Conservation (phyloP, 441 rosid species). For the Gossypium davidsonii region DNA sequence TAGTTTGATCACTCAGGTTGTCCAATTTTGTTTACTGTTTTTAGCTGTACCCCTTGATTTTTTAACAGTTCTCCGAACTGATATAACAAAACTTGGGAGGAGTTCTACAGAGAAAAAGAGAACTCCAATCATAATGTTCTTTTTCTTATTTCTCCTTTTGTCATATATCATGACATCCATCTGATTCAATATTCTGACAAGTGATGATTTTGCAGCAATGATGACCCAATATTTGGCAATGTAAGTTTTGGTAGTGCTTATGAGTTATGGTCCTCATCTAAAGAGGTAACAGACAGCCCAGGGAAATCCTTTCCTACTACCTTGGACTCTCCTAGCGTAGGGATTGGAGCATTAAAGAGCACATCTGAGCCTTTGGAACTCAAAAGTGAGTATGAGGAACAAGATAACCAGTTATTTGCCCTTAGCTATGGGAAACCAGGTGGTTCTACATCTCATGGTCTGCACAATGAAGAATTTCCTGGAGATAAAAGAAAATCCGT, state of each 20-base stretch:
- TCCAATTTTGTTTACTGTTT: neutral
- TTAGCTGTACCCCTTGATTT: neutral
- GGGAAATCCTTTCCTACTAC: conserved; percentile 43
- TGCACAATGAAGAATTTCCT: conserved; percentile 34
- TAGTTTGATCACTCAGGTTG: conserved; percentile 5
- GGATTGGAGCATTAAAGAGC: conserved; percentile 33
- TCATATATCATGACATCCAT: conserved; percentile 23
- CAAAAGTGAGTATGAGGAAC: conserved; percentile 47
- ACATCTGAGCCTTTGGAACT: conserved; percentile 33
- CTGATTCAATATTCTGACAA: conserved; percentile 85
- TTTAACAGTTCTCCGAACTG: neutral
- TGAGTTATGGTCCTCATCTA: conserved; percentile 76
- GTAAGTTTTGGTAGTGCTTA: conserved; percentile 58
- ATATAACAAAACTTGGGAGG: neutral
- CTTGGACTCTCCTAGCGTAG: conserved; percentile 46
- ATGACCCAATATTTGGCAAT: conserved; percentile 74
- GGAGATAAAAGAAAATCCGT: conserved; percentile 31
- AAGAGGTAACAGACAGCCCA: conserved; percentile 48
- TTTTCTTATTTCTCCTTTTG: conserved; percentile 2
- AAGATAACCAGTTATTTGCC: conserved; percentile 39
- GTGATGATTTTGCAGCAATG: conserved; percentile 94
- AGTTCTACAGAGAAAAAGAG: neutral
- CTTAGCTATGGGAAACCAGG: conserved; percentile 33
- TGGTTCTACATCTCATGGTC: conserved; percentile 36
- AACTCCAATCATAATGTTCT: neutral